Percentiles rank a stretch among this genome's conserved stretches.
Evolutionary conservation across 2,329 filamentous ascomycete species (phyloP).

Genomic region (Penicillium sp.): DNA sequence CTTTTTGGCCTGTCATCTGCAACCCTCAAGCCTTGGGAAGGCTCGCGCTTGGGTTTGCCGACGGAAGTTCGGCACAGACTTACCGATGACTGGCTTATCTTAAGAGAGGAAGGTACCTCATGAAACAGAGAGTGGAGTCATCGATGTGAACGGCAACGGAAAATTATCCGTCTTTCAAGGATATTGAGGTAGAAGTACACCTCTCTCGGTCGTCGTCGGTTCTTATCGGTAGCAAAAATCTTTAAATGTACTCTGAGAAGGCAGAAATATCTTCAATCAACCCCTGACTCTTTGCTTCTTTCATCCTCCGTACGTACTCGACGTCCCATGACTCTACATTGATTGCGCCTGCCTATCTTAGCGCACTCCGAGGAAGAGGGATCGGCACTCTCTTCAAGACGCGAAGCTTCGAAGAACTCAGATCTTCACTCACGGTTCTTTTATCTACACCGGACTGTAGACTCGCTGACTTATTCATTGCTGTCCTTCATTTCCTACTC

Average conservation of each 20-base stretch:
- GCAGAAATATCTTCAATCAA: neutral
- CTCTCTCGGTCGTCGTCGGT: slow-evolving; percentile 19
- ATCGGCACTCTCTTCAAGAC: neutral
- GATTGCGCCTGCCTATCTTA: neutral
- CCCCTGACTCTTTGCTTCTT: no score
- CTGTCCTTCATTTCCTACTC: neutral
- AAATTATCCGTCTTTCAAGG: no score
- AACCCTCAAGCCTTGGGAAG: slow-evolving; percentile 4
- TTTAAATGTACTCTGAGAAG: neutral
- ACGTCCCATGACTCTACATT: neutral
- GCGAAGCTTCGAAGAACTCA: no score
- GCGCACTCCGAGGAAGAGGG: neutral
- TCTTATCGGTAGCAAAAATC: slow-evolving; percentile 11
- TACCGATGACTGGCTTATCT: slow-evolving; percentile 18
- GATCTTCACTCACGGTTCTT: no score
- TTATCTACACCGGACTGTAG: no score
- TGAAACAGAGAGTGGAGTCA: no score
- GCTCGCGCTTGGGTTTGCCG: slow-evolving; percentile 15
- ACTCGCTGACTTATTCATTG: neutral
- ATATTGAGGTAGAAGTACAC: neutral
- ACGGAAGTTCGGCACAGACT: slow-evolving; percentile 23
- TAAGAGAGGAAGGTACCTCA: no score
- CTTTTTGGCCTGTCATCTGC: neutral
- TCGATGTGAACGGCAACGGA: no score
- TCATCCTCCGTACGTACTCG: no score